Evolutionary conservation across 2,329 filamentous ascomycete genomes (phyloP), one percentile per base, ranked within the genome.

Genomic region (Aureobasidium sp.): DNA sequence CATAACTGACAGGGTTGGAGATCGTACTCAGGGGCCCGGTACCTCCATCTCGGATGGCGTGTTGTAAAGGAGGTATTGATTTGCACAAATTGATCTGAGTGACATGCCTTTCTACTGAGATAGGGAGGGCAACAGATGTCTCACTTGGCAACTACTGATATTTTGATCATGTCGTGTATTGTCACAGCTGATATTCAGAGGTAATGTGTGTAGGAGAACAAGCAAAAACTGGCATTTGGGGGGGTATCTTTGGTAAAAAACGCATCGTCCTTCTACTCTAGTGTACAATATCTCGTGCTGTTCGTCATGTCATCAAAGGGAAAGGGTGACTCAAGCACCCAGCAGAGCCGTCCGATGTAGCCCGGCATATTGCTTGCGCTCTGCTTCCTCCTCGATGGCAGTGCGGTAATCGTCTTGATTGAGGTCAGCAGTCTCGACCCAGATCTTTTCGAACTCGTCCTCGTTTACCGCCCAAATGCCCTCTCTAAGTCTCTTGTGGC

Each of bases 401-500:
- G 88, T 80, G 52, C 88, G 78, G 68, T 87, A 88, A 70, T 99
- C 94, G 71, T 99, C 94, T 64, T 94, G 90, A 4, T 88, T 90
- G 64, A 93, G 80, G 66, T 94, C 90, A 69, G 90, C 96, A 20
- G 86, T 87, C 71, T 96, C 91, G 44, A 94, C 90, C 88, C 89
- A 95, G 66, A 95, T 76, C 75, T 85, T 89, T 65, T 87, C 84
- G 76, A 91, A 87, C 75, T 97, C 93, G 8, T 87, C 83, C 29
- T 83, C 80, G 9, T 62, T 62, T 2, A 96, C 86, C 0, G 91
- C 90, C 94, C 95, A 99, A 65, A 96, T 95, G 69, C 87, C 91
- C 77, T 99, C 94, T 25, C 94, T 80, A 70, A 93, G 79, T 47
- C 93, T 80, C 80, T 99, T 99, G 75, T 99, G 95, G 47, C 94